Conservation (phyloP, 257 asterid species). For the Petrea volubilis region DNA sequence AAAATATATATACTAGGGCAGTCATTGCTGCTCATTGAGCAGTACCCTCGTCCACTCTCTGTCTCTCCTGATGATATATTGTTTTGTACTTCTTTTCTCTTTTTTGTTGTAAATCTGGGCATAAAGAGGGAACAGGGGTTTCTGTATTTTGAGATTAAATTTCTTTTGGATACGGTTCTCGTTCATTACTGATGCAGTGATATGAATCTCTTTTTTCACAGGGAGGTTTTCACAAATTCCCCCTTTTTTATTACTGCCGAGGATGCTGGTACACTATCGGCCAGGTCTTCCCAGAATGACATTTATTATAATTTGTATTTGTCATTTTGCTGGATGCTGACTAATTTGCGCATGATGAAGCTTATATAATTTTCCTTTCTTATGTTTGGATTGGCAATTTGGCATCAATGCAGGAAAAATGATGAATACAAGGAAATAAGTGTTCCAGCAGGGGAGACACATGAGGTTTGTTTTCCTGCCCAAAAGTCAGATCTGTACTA, state of each 20-base stretch:
- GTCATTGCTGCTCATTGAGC: neutral
- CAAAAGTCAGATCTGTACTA: constrained; percentile 12
- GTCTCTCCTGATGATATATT: too few relatives aligned
- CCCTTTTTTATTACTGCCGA: constrained; percentile 92
- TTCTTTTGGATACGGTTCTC: constrained; percentile 16
- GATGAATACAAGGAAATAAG: constrained; percentile 80
- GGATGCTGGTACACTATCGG: constrained; percentile 74
- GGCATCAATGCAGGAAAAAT: constrained; percentile 49
- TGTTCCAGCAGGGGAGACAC: constrained; percentile 75
- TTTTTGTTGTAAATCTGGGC: too few relatives aligned
- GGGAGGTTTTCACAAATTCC: constrained; percentile 85
- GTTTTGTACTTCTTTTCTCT: too few relatives aligned
- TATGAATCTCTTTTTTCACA: constrained; percentile 39
- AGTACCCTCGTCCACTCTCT: neutral
- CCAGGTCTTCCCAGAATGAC: constrained; percentile 51
- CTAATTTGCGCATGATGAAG: neutral
- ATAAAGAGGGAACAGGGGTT: neutral
- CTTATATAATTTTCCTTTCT: constrained; percentile 7
- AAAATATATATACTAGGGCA: neutral
- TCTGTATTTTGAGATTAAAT: neutral
- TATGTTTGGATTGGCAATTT: constrained; percentile 11
- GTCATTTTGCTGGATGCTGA: neutral
- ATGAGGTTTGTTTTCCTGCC: constrained; percentile 65
- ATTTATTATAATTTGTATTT: constrained; percentile 25
- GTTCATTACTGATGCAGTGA: constrained; percentile 17